Base-by-base conservation (phyloP, 768 basidiomycete species). In the Russula sp. region DNA sequence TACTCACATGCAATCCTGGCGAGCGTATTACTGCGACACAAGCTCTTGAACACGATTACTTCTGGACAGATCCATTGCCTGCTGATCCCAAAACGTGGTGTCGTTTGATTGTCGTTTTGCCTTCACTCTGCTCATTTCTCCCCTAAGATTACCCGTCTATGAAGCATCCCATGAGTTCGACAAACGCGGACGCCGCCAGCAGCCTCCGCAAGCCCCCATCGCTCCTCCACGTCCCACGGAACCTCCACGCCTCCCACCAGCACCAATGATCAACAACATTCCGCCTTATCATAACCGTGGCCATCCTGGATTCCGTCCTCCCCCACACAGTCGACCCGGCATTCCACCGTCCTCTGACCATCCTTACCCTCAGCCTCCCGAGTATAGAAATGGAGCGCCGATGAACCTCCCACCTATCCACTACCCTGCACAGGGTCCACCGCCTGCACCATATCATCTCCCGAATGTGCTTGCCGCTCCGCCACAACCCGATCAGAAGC, bases 41-140 rank as follows among this genome's bases (percentile, higher is more conserved):
- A 63, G 95, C 95, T 0, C 81, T 98, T 58, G 89, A 94, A 69
- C 94, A 98, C 72, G 87, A 90, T 22, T 98, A 94, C 78, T 97
- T 98, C 75, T 97, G 92, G 92, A 87, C 86, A 0, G 87, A 91
- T 67, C 95, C 96, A 0, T 70, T 93, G 42, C 91, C 94, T 40
- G 90, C 90, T 24, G 89, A 92, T 76, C 90, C 90, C 1, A 89
- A 87, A 74, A 83, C 83, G 90, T 90, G 70, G 63, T 84, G 77
- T 63, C 32, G 50, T 60, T 40, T 32, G 2, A 36, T 55, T n/a
- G 24, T 22, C n/a, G 5, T 51, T 32, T 30, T 49, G 5, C 42
- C 10, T 20, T 62, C 50, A 7, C 46, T 30, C 3, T 57, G 46
- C 42, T 73, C 38, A 59, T 58, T 16, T 32, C 16, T 44, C 20